These are phyloP conservation scores for Daucus carota DNA, from an alignment of 129 eudicot genomes.

Conservation along the genomic window DH1_v3.0 NC_030384.2:48818501-48819000, in stretches of 20 bases:
- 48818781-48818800: slow-evolving; percentile 8
- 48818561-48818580: not conserved
- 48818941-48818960: not conserved
- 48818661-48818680: slow-evolving; percentile 16
- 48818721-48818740: slow-evolving; percentile 27
- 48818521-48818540: not conserved
- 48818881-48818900: not conserved
- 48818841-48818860: not conserved
- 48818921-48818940: not conserved
- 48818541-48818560: not conserved
- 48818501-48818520: not conserved
- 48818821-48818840: not conserved
- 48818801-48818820: slow-evolving; percentile 6
- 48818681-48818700: slow-evolving; percentile 25
- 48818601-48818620: slow-evolving; percentile 26
- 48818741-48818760: slow-evolving; percentile 27
- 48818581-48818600: too few relatives aligned
- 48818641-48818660: slow-evolving; percentile 32
- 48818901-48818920: not conserved
- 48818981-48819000: too few relatives aligned
- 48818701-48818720: slow-evolving; percentile 45
- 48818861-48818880: not conserved
- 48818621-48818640: slow-evolving; percentile 37
- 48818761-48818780: slow-evolving; percentile 23
- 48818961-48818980: not conserved